Conservation (phyloP, 495 filamentous ascomycete genomes). For the Trypethelium eluteriae region DNA sequence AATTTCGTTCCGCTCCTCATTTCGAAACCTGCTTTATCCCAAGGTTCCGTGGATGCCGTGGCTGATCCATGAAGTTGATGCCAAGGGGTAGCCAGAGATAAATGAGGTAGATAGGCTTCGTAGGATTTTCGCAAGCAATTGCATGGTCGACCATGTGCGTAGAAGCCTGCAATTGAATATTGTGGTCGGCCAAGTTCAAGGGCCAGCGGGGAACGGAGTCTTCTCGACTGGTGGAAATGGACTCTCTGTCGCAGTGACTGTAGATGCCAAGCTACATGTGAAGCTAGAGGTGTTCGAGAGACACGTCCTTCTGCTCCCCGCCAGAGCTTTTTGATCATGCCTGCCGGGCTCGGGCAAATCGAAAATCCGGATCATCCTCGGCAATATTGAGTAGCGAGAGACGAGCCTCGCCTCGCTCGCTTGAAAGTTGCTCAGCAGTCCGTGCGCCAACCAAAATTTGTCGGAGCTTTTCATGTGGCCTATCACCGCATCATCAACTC, state of each 20-base stretch:
- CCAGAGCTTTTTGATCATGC: neutral
- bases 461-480: neutral
- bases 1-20: too few species aligned
- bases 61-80: neutral
- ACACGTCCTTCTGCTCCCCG: neutral
- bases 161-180: neutral
- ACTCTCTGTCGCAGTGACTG: too few species aligned
- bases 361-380: neutral
- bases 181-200: neutral
- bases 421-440: neutral
- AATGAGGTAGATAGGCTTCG: too few species aligned
- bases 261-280: neutral
- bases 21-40: too few species aligned
- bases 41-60: neutral
- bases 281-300: neutral
- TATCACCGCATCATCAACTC: slow-evolving; percentile 1
- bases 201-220: too few species aligned
- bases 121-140: neutral
- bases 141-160: neutral
- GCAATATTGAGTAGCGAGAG: too few species aligned
- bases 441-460: neutral
- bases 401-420: neutral
- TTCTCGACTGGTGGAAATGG: too few species aligned
- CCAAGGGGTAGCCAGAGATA: neutral
- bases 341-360: neutral